Evolutionary conservation across 768 basidiomycete species (phyloP).

Genomic region (Collybia nuda): DNA sequence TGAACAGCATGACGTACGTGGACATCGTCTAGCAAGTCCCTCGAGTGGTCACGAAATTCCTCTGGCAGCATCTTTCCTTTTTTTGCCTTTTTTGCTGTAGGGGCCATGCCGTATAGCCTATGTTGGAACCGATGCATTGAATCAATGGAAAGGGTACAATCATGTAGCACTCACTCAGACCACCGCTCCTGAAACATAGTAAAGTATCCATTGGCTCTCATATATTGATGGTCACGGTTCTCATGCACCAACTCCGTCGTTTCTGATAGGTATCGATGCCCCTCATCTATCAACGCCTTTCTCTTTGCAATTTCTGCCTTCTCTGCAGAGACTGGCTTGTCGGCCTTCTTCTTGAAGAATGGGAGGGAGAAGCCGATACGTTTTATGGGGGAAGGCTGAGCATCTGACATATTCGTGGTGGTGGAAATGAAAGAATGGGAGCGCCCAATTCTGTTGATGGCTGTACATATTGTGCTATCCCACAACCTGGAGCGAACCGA

Average conservation of each 20-base stretch:
- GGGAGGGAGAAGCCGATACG: constrained; percentile 10
- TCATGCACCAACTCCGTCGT: constrained; percentile 17
- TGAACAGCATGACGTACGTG: constrained; percentile 8
- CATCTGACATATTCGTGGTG: no score
- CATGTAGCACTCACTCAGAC: constrained; percentile 17
- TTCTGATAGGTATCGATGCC: constrained; percentile 18
- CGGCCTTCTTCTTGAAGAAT: constrained; percentile 12
- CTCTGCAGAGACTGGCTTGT: constrained; percentile 10
- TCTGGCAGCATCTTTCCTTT: constrained; percentile 18
- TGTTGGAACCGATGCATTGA: not conserved
- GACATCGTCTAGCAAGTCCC: constrained; percentile 15
- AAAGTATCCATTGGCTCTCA: constrained; percentile 14
- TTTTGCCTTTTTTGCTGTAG: constrained; percentile 20
- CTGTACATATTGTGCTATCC: no score
- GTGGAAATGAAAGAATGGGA: no score
- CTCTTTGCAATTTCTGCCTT: constrained; percentile 15
- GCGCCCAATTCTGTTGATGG: no score
- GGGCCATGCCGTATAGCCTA: constrained; percentile 19
- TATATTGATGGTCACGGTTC: constrained; percentile 16
- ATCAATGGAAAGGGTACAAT: not conserved
- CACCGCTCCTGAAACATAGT: constrained; percentile 18
- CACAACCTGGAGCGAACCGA: no score
- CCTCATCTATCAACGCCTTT: constrained; percentile 17
- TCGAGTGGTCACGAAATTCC: constrained; percentile 19
- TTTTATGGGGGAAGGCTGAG: constrained; percentile 1